Conservation (phyloP, 106 monocot genomes). For the Triglochin maritima region DNA sequence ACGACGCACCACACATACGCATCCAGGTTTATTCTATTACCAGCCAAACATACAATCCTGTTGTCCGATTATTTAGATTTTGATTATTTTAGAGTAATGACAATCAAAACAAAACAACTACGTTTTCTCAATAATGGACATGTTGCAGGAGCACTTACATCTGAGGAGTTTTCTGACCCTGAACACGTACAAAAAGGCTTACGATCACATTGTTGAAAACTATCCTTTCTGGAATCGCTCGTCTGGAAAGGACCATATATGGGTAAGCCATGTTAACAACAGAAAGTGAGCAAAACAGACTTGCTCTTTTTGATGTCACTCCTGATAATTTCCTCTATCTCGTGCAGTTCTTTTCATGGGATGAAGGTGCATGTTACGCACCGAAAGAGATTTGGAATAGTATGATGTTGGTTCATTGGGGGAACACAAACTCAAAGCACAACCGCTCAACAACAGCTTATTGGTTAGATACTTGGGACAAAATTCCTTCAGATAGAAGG, state of each 20-base stretch:
- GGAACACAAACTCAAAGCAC: conserved; percentile 93
- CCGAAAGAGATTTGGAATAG: conserved; percentile 97
- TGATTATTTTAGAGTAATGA: not conserved
- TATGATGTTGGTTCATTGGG: conserved; percentile 99
- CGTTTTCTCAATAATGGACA: not conserved
- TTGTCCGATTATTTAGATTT: not conserved
- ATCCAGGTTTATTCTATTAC: conserved; percentile 29
- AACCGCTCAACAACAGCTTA: conserved; percentile 92
- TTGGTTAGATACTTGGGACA: conserved; percentile 70
- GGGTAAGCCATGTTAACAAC: conserved; percentile 37
- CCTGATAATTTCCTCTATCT: not conserved
- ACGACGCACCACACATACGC: conserved; percentile 65
- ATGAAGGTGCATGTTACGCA: conserved; percentile 99
- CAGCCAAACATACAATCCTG: not conserved
- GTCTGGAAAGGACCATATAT: conserved; percentile 91
- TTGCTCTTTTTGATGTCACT: not conserved
- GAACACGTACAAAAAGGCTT: conserved; percentile 68
- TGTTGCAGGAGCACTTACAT: conserved; percentile 36
- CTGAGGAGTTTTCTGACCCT: conserved; percentile 60
- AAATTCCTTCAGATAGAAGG: conserved; percentile 50
- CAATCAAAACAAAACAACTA: not conserved
- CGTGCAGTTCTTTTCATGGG: conserved; percentile 88
- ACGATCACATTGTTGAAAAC: conserved; percentile 66
- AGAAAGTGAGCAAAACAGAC: not conserved
- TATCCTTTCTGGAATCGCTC: conserved; percentile 92